Evolutionary conservation across 805 yeast genomes (phyloP), one percentile per base, ranked within the genome.

Genomic region (Saccharomycopsis microspora): DNA sequence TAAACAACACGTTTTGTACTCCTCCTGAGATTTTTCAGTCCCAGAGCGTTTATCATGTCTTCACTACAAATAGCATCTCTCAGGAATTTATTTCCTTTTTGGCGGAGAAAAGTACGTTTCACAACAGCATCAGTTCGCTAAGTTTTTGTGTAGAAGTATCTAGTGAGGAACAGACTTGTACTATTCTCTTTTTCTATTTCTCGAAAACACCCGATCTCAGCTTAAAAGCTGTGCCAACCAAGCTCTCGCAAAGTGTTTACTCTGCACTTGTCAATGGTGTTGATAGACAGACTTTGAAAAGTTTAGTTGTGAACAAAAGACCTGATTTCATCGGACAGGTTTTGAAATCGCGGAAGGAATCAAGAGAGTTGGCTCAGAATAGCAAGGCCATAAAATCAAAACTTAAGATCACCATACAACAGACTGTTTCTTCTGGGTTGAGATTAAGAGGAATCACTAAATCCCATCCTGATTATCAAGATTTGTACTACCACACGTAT

Each of bases 361-460:
- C 42, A 40, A 38, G 8, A 19, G 27, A 7, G 11, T 7, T 7
- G 7, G 8, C 11, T 38, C 27, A 19, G 19, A 19, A 19, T 19
- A 19, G 19, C 19, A 19, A 19, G 19, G 19, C 19, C 19, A 19
- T 19, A 1, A 19, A 19, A 19, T 19, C 34, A 8, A 41, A 42
- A 40, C 35, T 47, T 5, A 49, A 42, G 32, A 5, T 45, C 4
- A 43, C 46, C 4, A 27, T 48, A 5, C 46, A 45, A 42, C 39
- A 46, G 27, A 29, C 34, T 31, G 40, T 50, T 8, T 37, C 47
- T 2, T 47, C 51, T 9, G 53, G 51, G 10, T 46, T 50, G 5
- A 36, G 53, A 8, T 38, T 50, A 5, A 11, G 46, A n/a, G 53
- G 53, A 30, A 47, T 50, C 19, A 47, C 44, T 29, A 35, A 44